phyloP scores from a whole-genome alignment of 495 filamentous ascomycete genomes.

The Tuber magnatum region DNA sequence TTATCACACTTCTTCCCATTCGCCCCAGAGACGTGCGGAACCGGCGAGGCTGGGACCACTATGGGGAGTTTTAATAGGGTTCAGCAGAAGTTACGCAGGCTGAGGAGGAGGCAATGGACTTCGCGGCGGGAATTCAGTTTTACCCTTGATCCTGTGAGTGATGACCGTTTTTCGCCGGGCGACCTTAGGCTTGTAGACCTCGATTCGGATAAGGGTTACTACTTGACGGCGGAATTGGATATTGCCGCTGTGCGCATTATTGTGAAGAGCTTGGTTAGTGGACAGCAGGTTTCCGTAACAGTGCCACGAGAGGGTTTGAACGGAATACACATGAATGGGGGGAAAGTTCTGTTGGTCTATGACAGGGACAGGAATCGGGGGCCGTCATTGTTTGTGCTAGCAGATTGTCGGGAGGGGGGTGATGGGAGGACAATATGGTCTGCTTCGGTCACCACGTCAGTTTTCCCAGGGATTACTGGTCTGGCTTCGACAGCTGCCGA shows the following conservation, averaged over 20 bases:
- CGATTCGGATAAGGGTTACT: conserved; percentile 22
- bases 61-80: conserved; percentile 17
- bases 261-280: conserved; percentile 18
- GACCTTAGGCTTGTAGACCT: conserved; percentile 6
- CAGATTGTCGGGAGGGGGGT: conserved; percentile 11
- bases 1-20: conserved; percentile 29
- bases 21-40: conserved; percentile 11
- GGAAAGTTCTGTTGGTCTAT: conserved; percentile 19
- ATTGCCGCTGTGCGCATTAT: conserved; percentile 8
- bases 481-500: background rate
- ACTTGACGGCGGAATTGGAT: conserved; percentile 15
- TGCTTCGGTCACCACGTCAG: conserved; percentile 14
- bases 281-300: conserved; percentile 15
- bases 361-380: background rate
- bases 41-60: background rate
- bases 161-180: conserved; percentile 15
- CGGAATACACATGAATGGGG: conserved; percentile 13
- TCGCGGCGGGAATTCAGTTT: conserved; percentile 19
- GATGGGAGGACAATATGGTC: conserved; percentile 25
- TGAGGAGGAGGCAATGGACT: conserved; percentile 15
- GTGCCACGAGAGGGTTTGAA: conserved; percentile 11
- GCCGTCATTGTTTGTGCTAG: conserved; percentile 18
- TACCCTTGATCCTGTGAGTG: background rate
- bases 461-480: conserved; percentile 13
- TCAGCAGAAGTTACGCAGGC: conserved; percentile 15